phyloP scores from a whole-genome alignment of 176 grass and related monocot species.

The Oryza brachyantha region DNA sequence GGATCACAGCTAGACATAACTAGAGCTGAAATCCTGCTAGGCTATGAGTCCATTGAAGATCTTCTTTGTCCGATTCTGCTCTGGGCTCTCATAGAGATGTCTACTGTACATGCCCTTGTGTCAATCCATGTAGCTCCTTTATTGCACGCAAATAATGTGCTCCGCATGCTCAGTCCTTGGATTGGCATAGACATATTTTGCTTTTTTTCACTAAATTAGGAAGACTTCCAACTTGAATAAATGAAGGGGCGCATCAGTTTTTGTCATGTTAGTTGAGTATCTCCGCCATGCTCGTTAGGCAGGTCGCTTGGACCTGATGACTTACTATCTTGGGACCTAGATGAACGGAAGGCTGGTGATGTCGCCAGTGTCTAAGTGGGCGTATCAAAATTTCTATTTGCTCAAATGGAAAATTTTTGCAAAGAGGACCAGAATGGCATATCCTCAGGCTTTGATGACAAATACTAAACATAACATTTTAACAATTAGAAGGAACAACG shows the following conservation, averaged over 20 bases:
- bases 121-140: not conserved
- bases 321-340: not conserved
- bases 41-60: not conserved
- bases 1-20: not conserved
- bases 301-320: not conserved
- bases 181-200: not conserved
- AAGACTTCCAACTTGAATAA: not conserved
- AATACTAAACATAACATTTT: not conserved
- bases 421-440: not conserved
- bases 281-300: not conserved
- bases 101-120: not conserved
- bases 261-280: not conserved
- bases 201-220: not conserved
- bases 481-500: not conserved
- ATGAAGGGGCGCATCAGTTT: not conserved
- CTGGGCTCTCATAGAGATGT: not conserved
- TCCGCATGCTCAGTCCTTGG: not conserved
- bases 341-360: not conserved
- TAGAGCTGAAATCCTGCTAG: no score
- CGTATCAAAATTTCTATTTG: not conserved
- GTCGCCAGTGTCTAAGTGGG: not conserved
- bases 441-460: not conserved
- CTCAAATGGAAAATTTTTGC: not conserved
- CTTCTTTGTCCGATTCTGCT: not conserved
- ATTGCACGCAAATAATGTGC: not conserved